These are phyloP conservation scores for Murraya paniculata DNA, from an alignment of 345 rosid species.

Conservation along the genomic window DNA sequence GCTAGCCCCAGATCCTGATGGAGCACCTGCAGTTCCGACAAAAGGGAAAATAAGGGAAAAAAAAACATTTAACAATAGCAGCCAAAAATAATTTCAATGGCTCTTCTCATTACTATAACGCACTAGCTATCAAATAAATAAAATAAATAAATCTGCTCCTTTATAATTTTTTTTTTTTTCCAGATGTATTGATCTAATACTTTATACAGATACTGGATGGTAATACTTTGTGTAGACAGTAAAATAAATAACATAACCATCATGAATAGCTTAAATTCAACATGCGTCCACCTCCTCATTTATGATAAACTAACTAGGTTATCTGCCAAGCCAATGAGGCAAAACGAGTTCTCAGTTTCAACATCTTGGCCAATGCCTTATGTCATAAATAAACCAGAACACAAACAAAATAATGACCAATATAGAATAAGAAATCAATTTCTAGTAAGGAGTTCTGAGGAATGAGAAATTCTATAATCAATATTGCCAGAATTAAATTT, in stretches of 20 bases:
- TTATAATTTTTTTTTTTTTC: neutral
- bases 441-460: neutral
- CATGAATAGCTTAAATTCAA: neutral
- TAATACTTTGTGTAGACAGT: neutral
- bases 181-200: neutral
- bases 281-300: neutral
- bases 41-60: neutral
- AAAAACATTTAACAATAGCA: neutral
- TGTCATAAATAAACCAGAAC: neutral
- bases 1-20: slow-evolving; percentile 79
- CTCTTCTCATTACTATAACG: neutral
- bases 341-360: neutral
- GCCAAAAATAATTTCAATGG: neutral
- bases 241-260: neutral
- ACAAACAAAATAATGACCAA: neutral
- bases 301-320: neutral
- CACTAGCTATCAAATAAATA: neutral
- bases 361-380: neutral
- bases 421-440: slow-evolving; percentile 1
- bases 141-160: neutral
- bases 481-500: neutral
- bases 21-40: slow-evolving; percentile 42
- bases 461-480: neutral
- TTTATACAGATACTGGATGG: neutral
- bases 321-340: neutral